These are phyloP conservation scores for Babesia ovis DNA, from an alignment of 169 alveolate genomes.

Conservation along the genomic window DNA sequence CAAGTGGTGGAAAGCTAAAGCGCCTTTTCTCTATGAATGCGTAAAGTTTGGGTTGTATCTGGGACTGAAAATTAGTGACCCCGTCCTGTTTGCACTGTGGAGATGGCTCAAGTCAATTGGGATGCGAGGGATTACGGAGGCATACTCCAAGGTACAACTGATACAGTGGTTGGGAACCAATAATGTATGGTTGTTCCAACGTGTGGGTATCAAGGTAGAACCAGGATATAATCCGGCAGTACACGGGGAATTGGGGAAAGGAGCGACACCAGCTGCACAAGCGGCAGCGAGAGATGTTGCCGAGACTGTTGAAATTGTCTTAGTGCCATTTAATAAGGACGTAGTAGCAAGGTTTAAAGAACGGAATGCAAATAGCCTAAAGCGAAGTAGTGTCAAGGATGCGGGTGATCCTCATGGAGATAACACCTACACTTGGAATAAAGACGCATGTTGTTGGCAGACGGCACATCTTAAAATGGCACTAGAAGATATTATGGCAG, in stretches of 20 bases:
- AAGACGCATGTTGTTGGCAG: slow-evolving; percentile 24
- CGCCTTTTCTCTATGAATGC: slow-evolving; percentile 38
- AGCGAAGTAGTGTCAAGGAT: no score
- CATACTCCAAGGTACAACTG: slow-evolving; percentile 29
- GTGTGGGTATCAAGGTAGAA: slow-evolving; percentile 13
- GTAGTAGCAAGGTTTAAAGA: slow-evolving; percentile 45
- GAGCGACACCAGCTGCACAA: slow-evolving; percentile 25
- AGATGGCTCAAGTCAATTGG: slow-evolving; percentile 32
- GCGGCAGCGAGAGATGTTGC: slow-evolving; percentile 20
- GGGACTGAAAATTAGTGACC: slow-evolving; percentile 35
- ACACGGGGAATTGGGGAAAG: slow-evolving; percentile 12
- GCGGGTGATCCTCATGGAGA: no score
- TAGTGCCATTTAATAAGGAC: slow-evolving; percentile 61
- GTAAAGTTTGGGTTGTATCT: slow-evolving; percentile 42
- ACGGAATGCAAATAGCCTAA: background rate
- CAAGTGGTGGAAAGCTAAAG: slow-evolving; percentile 39
- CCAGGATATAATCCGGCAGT: slow-evolving; percentile 22
- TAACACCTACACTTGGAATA: slow-evolving; percentile 52
- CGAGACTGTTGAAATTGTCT: slow-evolving; percentile 22
- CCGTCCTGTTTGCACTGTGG: slow-evolving; percentile 46
- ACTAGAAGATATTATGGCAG: slow-evolving; percentile 46
- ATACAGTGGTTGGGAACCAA: slow-evolving; percentile 46
- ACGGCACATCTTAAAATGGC: slow-evolving; percentile 9
- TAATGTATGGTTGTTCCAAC: slow-evolving; percentile 47
- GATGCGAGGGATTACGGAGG: slow-evolving; percentile 27